phyloP scores from a whole-genome alignment of 257 asterid species.

The Penstemon davidsonii region DNA sequence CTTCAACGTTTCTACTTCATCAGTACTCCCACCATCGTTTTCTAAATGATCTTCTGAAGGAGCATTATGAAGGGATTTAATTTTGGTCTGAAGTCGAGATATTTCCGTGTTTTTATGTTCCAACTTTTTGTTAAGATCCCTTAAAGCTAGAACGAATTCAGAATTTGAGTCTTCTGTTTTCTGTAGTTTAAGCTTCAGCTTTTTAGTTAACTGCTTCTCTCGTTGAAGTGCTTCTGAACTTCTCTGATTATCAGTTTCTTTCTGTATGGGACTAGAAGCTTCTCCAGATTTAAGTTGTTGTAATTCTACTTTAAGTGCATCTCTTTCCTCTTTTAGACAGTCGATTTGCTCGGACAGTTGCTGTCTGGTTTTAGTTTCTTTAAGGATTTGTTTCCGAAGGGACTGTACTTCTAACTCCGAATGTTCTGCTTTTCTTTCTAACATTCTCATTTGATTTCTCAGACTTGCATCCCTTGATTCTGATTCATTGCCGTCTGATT shows the following conservation, averaged over 20 bases:
- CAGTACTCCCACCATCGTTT: slow-evolving; percentile 35
- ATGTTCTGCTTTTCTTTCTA: slow-evolving; percentile 70
- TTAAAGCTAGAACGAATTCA: slow-evolving; percentile 73
- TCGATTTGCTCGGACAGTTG: slow-evolving; percentile 59
- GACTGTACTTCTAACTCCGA: slow-evolving; percentile 79
- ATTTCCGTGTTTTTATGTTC: slow-evolving; percentile 68
- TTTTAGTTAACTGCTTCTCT: slow-evolving; percentile 63
- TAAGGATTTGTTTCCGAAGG: slow-evolving; percentile 70
- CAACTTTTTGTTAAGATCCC: slow-evolving; percentile 72
- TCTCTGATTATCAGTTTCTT: slow-evolving; percentile 38
- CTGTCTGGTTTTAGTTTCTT: slow-evolving; percentile 68
- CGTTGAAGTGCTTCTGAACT: slow-evolving; percentile 53
- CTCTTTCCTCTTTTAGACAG: slow-evolving; percentile 62
- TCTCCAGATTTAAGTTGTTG: slow-evolving; percentile 50
- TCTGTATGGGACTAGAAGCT: slow-evolving; percentile 31
- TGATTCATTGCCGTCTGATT: slow-evolving; percentile 36
- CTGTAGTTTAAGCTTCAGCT: slow-evolving; percentile 60
- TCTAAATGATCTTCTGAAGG: slow-evolving; percentile 30
- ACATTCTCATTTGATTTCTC: slow-evolving; percentile 42
- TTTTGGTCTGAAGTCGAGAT: slow-evolving; percentile 56
- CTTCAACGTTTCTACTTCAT: slow-evolving; percentile 54
- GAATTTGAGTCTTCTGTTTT: slow-evolving; percentile 86
- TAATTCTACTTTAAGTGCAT: slow-evolving; percentile 53
- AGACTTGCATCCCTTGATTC: slow-evolving; percentile 37
- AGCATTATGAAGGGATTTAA: slow-evolving; percentile 44